phyloP scores from a whole-genome alignment of 2,329 filamentous ascomycete species.

The Venturiaceae sp. region DNA sequence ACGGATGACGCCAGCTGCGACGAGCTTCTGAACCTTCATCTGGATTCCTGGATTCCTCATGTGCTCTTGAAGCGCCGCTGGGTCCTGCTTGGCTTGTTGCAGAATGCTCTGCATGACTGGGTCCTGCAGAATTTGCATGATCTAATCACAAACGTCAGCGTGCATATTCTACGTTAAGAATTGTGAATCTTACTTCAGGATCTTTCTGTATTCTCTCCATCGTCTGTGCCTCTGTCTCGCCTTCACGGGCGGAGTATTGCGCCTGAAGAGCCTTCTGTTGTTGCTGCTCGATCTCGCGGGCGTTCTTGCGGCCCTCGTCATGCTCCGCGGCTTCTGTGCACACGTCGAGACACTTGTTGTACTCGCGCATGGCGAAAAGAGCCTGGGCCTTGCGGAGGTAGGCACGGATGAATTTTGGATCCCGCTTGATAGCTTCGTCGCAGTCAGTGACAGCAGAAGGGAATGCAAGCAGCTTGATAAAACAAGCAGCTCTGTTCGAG shows the following conservation, averaged over 20 bases:
- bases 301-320: constrained; percentile 71
- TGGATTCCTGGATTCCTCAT: constrained; percentile 86
- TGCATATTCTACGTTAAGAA: neutral
- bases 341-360: constrained; percentile 86
- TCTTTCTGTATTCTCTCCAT: constrained; percentile 83
- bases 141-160: constrained; percentile 36
- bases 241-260: constrained; percentile 84
- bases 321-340: constrained; percentile 72
- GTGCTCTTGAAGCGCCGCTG: constrained; percentile 87
- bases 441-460: constrained; percentile 90
- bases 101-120: constrained; percentile 97
- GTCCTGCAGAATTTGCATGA: constrained; percentile 85
- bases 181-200: constrained; percentile 59
- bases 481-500: constrained; percentile 92
- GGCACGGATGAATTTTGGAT: constrained; percentile 85
- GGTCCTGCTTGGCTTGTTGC: constrained; percentile 91
- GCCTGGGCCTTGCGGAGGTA: constrained; percentile 96
- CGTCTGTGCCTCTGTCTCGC: constrained; percentile 94
- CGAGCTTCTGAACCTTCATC: constrained; percentile 87
- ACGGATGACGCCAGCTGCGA: constrained; percentile 60
- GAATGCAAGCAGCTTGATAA: constrained; percentile 95
- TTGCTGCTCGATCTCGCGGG: constrained; percentile 86
- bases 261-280: constrained; percentile 85
- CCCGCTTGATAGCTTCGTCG: constrained; percentile 80
- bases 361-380: constrained; percentile 95